These are phyloP conservation scores for Cupressus sempervirens DNA, from an alignment of 75 land plant genomes.

Conservation along the genomic window DNA sequence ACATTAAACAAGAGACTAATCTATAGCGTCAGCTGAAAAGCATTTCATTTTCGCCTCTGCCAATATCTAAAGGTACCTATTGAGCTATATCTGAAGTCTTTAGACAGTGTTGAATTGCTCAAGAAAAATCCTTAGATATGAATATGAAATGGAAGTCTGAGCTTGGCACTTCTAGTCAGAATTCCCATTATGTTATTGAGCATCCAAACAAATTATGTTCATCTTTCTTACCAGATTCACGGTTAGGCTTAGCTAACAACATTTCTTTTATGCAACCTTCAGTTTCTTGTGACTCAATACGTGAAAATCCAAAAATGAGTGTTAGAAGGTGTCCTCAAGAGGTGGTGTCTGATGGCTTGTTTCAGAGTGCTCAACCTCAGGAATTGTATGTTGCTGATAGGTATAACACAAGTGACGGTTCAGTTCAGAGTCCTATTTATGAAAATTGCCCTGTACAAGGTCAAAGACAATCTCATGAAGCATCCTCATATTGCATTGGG, in stretches of 20 bases:
- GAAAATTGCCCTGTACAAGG: background rate
- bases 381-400: background rate
- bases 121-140: background rate
- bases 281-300: background rate
- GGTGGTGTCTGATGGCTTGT: slow-evolving; percentile 6
- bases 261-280: slow-evolving; percentile 5
- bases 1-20: background rate
- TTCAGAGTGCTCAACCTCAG: slow-evolving; percentile 1
- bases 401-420: background rate
- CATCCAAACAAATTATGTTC: background rate
- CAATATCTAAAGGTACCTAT: background rate
- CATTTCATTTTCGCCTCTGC: background rate
- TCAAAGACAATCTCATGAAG: slow-evolving; percentile 32
- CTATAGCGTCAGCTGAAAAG: background rate
- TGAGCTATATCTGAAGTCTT: background rate
- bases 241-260: background rate
- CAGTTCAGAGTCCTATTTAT: background rate
- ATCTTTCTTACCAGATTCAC: background rate
- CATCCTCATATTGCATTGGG: slow-evolving; percentile 24
- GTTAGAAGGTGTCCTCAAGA: background rate
- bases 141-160: slow-evolving; percentile 1
- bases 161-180: background rate
- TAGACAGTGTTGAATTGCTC: background rate
- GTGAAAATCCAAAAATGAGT: slow-evolving; percentile 8
- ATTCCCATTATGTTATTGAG: background rate